phyloP scores from a whole-genome alignment of 2,329 filamentous ascomycete genomes.

The Verticillium tricorpus region DNA sequence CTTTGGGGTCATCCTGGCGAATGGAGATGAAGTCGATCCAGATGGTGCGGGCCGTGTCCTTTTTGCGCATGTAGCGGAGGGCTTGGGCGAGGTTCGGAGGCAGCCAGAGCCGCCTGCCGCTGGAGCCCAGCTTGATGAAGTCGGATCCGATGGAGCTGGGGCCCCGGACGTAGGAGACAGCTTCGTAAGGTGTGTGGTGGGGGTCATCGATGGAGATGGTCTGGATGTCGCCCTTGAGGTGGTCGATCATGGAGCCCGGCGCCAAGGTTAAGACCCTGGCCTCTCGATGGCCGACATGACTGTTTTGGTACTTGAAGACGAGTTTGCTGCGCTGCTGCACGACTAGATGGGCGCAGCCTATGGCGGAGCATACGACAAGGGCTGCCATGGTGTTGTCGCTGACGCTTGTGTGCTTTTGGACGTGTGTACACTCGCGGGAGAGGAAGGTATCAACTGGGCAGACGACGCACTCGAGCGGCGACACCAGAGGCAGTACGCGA shows the following conservation, averaged over 20 bases:
- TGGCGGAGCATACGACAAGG: not conserved
- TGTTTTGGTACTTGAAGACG: not conserved
- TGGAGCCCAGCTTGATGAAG: not conserved
- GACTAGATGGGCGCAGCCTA: not conserved
- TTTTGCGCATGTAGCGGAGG: constrained; percentile 2
- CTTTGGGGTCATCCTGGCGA: constrained; percentile 3
- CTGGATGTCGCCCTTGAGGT: constrained; percentile 1
- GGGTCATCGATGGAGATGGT: constrained; percentile 4
- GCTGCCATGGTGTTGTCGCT: not conserved
- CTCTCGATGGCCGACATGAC: not conserved
- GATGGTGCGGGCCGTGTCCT: not conserved
- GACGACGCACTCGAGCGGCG: not conserved
- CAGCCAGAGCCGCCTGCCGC: not conserved
- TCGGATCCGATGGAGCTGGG: constrained; percentile 1
- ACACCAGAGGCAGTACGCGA: not conserved
- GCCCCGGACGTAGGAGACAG: constrained; percentile 13
- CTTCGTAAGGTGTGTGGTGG: constrained; percentile 8
- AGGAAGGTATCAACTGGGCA: not conserved
- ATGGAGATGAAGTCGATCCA: constrained; percentile 8
- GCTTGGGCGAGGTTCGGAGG: not conserved
- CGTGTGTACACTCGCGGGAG: no score
- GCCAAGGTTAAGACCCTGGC: not conserved
- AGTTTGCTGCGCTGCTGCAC: not conserved
- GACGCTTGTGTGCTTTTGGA: no score
- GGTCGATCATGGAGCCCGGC: not conserved